Evolutionary conservation across 257 asterid species (phyloP).

Genomic region (Voacanga thouarsii): DNA sequence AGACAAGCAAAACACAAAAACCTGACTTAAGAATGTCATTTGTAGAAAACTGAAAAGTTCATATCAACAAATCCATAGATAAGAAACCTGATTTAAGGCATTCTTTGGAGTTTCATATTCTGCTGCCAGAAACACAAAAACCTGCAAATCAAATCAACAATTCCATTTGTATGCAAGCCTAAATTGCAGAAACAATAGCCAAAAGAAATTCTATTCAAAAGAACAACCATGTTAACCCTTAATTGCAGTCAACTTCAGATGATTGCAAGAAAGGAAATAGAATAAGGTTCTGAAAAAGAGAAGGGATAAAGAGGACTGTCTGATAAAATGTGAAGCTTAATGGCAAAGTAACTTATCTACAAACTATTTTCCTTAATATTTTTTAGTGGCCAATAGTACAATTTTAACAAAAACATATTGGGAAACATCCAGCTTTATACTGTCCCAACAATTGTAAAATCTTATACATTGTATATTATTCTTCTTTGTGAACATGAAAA

Average conservation of each 20-base stretch:
- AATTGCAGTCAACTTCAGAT: not conserved
- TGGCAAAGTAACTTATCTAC: not conserved
- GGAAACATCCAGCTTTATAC: not conserved
- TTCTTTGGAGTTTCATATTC: constrained; percentile 88
- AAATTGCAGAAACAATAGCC: not conserved
- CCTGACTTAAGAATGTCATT: constrained; percentile 4
- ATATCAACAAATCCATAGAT: constrained; percentile 1
- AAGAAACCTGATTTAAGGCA: constrained; percentile 69
- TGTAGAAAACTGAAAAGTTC: not conserved
- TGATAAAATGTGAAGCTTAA: not conserved
- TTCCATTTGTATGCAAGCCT: not conserved
- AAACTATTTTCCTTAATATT: not conserved
- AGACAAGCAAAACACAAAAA: not conserved
- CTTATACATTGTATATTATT: not conserved
- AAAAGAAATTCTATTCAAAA: constrained; percentile 1
- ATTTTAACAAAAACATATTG: not conserved
- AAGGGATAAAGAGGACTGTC: not conserved
- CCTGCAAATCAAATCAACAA: constrained; percentile 44
- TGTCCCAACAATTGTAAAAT: not conserved
- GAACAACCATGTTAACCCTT: not conserved
- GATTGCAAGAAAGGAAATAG: not conserved
- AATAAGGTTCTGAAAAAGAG: not conserved
- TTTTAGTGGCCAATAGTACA: not conserved
- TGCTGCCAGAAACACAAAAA: constrained; percentile 93
- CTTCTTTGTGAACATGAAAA: not conserved